Percentiles rank a stretch among this genome's conserved stretches.
phyloP scores from a whole-genome alignment of 2,329 filamentous ascomycete species.

The Tolypocladium pustulatum region DNA sequence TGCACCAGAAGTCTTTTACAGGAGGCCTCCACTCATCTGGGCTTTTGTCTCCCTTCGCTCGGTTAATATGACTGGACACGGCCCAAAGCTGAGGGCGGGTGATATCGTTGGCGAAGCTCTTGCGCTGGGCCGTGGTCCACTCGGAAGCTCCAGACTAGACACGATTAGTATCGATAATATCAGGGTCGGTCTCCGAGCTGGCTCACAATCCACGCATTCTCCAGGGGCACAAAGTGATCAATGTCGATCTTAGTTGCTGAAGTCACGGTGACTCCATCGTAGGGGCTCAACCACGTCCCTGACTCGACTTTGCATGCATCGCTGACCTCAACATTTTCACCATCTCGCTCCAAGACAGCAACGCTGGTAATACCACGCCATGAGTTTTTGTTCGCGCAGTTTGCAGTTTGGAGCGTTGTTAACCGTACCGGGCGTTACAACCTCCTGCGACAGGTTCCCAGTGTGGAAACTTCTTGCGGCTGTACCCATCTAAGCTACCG shows the following conservation, averaged over 20 bases:
- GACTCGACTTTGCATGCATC: constrained; percentile 51
- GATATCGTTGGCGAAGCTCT: constrained; percentile 68
- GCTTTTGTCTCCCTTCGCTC: constrained; percentile 58
- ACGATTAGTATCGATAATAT: neutral
- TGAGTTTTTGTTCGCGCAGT: neutral
- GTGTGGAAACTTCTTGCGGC: constrained; percentile 58
- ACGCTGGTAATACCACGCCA: constrained; percentile 30
- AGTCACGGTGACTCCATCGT: constrained; percentile 64
- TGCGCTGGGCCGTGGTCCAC: constrained; percentile 60
- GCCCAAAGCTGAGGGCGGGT: constrained; percentile 66
- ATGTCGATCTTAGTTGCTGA: constrained; percentile 66
- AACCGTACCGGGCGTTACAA: constrained; percentile 54
- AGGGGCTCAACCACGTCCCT: constrained; percentile 62
- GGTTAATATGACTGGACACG: constrained; percentile 69
- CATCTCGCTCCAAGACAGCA: constrained; percentile 64
- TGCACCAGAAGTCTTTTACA: constrained; percentile 60
- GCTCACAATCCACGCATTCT: constrained; percentile 66
- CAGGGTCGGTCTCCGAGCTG: neutral
- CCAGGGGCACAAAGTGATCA: constrained; percentile 73
- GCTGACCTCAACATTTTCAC: constrained; percentile 48
- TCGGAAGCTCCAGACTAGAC: constrained; percentile 54
- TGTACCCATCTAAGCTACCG: constrained; percentile 46
- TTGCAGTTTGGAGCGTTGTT: neutral
- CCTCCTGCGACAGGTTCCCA: constrained; percentile 56
- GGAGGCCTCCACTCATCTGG: constrained; percentile 72